Conservation (phyloP, 306 rosid genomes). For the Quercus berberidifolia region DNA sequence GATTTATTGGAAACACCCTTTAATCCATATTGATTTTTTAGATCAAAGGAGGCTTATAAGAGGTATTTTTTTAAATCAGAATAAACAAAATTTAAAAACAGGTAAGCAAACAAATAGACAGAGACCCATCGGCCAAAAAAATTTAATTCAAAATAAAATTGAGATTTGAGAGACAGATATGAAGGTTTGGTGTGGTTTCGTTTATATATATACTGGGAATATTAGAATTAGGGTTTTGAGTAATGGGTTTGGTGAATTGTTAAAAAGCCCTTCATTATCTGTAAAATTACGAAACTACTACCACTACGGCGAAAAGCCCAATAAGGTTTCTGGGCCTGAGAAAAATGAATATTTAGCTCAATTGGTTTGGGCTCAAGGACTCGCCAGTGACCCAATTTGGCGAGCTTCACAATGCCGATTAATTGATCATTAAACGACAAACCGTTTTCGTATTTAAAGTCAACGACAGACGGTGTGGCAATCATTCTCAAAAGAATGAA, state of each 20-base stretch:
- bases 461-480: too few species aligned
- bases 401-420: too few species aligned
- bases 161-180: too few species aligned
- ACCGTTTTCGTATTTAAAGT: too few species aligned
- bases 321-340: background rate
- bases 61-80: conserved; percentile 18
- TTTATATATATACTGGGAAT: conserved; percentile 3
- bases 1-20: conserved; percentile 12
- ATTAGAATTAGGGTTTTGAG: conserved; percentile 23
- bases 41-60: conserved; percentile 38
- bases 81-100: fast-evolving
- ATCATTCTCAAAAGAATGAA: too few species aligned
- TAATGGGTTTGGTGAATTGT: background rate
- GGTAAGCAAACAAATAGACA: fast-evolving
- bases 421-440: too few species aligned
- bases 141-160: too few species aligned
- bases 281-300: background rate
- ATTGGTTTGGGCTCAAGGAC: too few species aligned
- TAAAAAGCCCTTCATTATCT: background rate
- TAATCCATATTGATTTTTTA: conserved; percentile 4
- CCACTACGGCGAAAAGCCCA: background rate
- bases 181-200: background rate
- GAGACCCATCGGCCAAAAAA: too few species aligned
- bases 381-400: too few species aligned
- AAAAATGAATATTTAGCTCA: too few species aligned